Conservation (phyloP, 2,329 filamentous ascomycete species). For the Cercospora citrullina region DNA sequence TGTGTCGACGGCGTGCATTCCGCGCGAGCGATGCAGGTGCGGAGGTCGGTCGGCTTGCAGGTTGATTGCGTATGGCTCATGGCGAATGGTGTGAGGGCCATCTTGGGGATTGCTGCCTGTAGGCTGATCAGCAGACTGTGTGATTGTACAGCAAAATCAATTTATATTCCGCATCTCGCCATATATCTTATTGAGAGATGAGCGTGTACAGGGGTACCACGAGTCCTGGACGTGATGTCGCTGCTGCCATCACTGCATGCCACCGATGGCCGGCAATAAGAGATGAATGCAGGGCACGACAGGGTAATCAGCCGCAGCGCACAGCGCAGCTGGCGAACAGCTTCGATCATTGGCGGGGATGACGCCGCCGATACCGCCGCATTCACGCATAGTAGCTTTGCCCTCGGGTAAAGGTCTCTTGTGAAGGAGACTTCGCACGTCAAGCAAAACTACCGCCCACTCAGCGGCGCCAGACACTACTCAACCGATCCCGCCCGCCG, state of each 20-base stretch:
- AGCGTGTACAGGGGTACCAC: too few species aligned
- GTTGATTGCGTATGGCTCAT: not conserved
- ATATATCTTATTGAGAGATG: too few species aligned
- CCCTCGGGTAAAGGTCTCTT: not conserved
- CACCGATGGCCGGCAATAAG: not conserved
- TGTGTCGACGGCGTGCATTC: not conserved
- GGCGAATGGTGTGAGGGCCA: too few species aligned
- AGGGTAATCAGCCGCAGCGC: not conserved
- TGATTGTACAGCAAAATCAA: too few species aligned
- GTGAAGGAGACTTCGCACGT: conserved; percentile 1
- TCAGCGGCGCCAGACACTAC: conserved; percentile 5
- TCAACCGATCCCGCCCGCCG: conserved; percentile 15
- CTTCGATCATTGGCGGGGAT: not conserved
- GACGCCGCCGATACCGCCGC: not conserved
- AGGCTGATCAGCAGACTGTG: too few species aligned
- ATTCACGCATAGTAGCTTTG: not conserved
- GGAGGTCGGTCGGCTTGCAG: not conserved
- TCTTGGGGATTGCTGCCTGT: too few species aligned
- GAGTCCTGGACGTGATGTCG: not conserved
- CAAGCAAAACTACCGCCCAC: conserved; percentile 3
- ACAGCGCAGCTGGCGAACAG: not conserved
- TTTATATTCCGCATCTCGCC: too few species aligned
- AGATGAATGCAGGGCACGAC: not conserved
- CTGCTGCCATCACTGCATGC: not conserved
- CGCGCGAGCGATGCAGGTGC: not conserved